phyloP scores from a whole-genome alignment of 1,284 basidiomycete genomes.

The Phylloporus gajari region DNA sequence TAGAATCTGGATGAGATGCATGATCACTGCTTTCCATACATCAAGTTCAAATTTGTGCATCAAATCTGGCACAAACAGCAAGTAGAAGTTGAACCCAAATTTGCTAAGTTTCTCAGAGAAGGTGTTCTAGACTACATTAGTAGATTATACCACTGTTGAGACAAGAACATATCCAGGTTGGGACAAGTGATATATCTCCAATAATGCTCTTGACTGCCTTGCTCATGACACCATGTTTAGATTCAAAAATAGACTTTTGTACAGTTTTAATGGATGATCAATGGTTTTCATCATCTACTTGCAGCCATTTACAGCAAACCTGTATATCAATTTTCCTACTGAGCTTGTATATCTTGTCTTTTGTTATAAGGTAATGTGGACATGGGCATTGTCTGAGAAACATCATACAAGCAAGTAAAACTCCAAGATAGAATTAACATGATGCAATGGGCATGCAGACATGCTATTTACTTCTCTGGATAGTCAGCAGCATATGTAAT shows the following conservation, averaged over 20 bases:
- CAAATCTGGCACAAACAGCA: background rate
- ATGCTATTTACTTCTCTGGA: background rate
- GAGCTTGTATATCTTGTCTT: constrained; percentile 25
- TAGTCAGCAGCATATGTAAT: constrained; percentile 33
- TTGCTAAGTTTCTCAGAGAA: background rate
- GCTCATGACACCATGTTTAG: background rate
- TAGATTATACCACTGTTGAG: background rate
- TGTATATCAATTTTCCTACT: constrained; percentile 10
- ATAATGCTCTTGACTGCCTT: constrained; percentile 3
- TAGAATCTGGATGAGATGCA: background rate
- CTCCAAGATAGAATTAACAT: background rate
- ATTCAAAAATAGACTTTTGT: constrained; percentile 4
- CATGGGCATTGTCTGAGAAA: background rate
- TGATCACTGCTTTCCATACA: background rate
- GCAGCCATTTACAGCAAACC: background rate
- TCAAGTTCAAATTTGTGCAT: constrained; percentile 4
- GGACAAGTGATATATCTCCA: constrained; percentile 10
- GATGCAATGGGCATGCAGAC: background rate
- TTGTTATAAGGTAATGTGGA: constrained; percentile 21
- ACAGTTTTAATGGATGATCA: constrained; percentile 4
- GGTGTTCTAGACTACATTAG: background rate
- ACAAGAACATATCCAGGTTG: constrained; percentile 7
- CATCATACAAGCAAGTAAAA: background rate
- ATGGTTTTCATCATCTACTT: background rate
- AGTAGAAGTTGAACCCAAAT: constrained; percentile 3